Base-by-base conservation (phyloP, 352 stramenopile species). In the Phytophthora kernoviae region DNA sequence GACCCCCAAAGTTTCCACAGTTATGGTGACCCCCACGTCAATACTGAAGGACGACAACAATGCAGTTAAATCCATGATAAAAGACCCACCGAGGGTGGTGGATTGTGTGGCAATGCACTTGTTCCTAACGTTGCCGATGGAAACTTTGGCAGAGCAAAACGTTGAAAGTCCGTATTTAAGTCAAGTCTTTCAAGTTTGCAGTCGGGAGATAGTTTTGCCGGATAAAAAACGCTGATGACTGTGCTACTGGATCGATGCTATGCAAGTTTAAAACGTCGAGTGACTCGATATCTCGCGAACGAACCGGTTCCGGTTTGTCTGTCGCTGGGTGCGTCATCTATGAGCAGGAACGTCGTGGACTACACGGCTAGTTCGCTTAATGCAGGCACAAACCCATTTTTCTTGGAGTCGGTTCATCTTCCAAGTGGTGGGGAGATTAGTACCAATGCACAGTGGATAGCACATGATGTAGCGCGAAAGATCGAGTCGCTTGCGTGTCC, bases 51-150 rank as follows among this genome's bases (percentile, higher is more conserved):
- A 8, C 10, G 10, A 14, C 21, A 49, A 15, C 8, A 17, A 22
- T n/a, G 2, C 14, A 1, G 52, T 9, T 7, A 61, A 53, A 44
- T 18, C 52, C 14, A 45, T 22, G 18, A 52, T 46, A 27, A 53
- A 30, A 30, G 54, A 75, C 44, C 10, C 43, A 20, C 47, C 48
- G 15, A 45, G 54, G 27, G 0, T 79, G 18, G 51, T 71, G 12
- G 58, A 76, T 58, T 58, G 54, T 32, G 51, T 76, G 22, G 62
- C 66, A 30, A 76, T 79, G 70, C 66, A 76, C 34, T 47, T 79
- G 36, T 66, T 79, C 42, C 67, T 57, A 42, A 71, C 58, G 1
- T 36, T 73, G 37, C 5, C 41, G 24, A 21, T 68, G 55, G 50
- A 58, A 12, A 26, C 50, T 6, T 62, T 79, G 0, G 30, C 64